A percentile compares a stretch with the other conserved stretches of the same genome.
Evolutionary conservation across 495 filamentous ascomycete species (phyloP).

Genomic region (Penicillium fimorum): DNA sequence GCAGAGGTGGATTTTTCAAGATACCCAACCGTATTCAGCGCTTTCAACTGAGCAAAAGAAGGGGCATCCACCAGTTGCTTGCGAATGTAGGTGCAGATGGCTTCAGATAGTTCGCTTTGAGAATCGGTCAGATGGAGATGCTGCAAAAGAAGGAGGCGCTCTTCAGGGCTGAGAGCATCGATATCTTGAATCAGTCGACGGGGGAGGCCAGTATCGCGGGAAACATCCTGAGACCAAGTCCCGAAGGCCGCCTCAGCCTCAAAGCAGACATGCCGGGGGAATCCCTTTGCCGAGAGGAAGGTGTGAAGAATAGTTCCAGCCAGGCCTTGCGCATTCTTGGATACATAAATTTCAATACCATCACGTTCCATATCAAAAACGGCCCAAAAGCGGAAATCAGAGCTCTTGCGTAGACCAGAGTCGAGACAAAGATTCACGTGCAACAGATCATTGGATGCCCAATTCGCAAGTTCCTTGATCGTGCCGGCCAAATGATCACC

Average conservation of each 20-base stretch:
- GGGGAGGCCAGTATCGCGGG: conserved; percentile 39
- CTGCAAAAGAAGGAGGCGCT: conserved; percentile 50
- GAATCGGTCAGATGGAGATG: conserved; percentile 45
- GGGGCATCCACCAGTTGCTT: conserved; percentile 51
- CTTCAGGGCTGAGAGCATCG: conserved; percentile 51
- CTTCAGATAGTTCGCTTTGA: conserved; percentile 25
- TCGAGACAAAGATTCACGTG: conserved; percentile 50
- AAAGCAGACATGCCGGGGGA: conserved; percentile 51
- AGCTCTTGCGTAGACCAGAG: conserved; percentile 52
- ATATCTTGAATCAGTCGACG: conserved; percentile 52
- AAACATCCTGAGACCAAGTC: conserved; percentile 36
- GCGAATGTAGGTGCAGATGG: conserved; percentile 44
- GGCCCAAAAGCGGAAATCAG: conserved; percentile 54
- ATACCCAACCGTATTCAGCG: conserved; percentile 49
- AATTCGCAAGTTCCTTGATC: conserved; percentile 34
- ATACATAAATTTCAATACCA: conserved; percentile 50
- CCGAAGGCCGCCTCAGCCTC: conserved; percentile 48
- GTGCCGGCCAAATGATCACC: conserved; percentile 23
- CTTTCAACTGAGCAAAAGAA: conserved; percentile 48
- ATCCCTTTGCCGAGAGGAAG: conserved; percentile 51
- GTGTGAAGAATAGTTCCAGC: conserved; percentile 55
- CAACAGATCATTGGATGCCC: conserved; percentile 31
- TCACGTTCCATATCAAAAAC: conserved; percentile 49
- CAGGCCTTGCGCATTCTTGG: conserved; percentile 53
- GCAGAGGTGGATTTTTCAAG: conserved; percentile 45